Conservation (phyloP, 1,284 basidiomycete species). For the Malassezia furfur region DNA sequence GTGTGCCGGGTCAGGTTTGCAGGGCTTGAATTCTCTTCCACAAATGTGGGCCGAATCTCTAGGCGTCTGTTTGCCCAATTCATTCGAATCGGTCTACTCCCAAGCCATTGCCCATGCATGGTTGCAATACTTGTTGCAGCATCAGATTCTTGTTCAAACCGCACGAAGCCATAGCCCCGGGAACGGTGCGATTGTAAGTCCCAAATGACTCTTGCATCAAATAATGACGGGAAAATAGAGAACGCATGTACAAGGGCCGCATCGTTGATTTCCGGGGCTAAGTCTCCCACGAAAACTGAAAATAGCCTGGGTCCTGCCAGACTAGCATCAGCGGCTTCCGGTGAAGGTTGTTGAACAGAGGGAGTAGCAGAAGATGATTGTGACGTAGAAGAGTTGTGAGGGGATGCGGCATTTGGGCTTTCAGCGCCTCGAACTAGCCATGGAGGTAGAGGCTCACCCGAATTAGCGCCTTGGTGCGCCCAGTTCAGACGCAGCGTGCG, state of each 20-base stretch:
- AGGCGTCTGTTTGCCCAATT: slow-evolving; percentile 83
- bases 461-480: slow-evolving; percentile 27
- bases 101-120: slow-evolving; percentile 99
- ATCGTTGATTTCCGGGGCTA: slow-evolving; percentile 94
- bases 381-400: background rate
- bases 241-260: slow-evolving; percentile 93
- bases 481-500: slow-evolving; percentile 53
- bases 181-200: slow-evolving; percentile 99
- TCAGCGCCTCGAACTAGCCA: background rate
- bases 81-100: slow-evolving; percentile 89
- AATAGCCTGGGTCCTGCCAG: background rate
- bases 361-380: background rate
- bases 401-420: background rate
- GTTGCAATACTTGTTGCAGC: slow-evolving; percentile 95
- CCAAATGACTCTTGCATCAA: slow-evolving; percentile 98
- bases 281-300: slow-evolving; percentile 95
- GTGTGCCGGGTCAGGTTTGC: background rate
- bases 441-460: slow-evolving; percentile 16
- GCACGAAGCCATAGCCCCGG: slow-evolving; percentile 83
- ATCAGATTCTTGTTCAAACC: slow-evolving; percentile 89
- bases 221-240: slow-evolving; percentile 82
- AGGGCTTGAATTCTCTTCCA: background rate
- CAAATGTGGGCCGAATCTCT: background rate
- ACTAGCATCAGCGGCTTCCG: background rate
- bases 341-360: background rate